Evolutionary conservation across 805 yeast genomes (phyloP), one percentile per base, ranked within the genome.

Genomic region (Ogataea thermomethanolica): DNA sequence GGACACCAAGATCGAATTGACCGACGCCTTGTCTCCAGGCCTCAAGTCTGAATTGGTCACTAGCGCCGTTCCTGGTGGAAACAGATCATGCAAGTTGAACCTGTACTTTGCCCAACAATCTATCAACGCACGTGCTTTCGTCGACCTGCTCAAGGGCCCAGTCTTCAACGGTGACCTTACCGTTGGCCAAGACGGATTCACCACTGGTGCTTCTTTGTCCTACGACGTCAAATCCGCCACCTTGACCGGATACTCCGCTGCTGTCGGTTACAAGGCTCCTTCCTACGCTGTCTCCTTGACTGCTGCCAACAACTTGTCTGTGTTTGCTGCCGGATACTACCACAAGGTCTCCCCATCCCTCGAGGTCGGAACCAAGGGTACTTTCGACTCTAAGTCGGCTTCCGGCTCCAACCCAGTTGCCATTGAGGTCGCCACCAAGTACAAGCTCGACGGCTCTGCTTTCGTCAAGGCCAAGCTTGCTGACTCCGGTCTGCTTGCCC

Each of bases 331-430:
- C 57, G 91, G 96, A 56, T 89, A 90, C 81, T 93, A 81, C 88
- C 97, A 93, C 83, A 84, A 79, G 70, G 95, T 93, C 50, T 79
- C 89, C 58, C 86, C 95, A 53, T 69, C 73, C 57, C 87, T 91
- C 57, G 96, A 93, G 79, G 95, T 89, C 59, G 99, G 97, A 74
- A 95, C 97, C 62, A 90, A 86, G 78, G 96, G 96, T 60, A 81
- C 93, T 54, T 87, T 91, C 81, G 96, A 89, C 74, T 81, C 95
- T 50, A 76, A 79, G 67, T 65, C 78, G 33, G 67, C 84, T 36
- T 78, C 89, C 54, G 76, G 85, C 65, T 71, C 78, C 56, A 75
- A 82, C 66, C 82, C 79, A 62, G 96, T 90, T 58, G 87, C 84
- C 61, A 81, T 93, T 60, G 99, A 93, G 78, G 84, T 90, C 53